Percentiles rank a stretch among this genome's conserved stretches.
phyloP scores from a whole-genome alignment of 345 rosid genomes.

The Dimocarpus longan region DNA sequence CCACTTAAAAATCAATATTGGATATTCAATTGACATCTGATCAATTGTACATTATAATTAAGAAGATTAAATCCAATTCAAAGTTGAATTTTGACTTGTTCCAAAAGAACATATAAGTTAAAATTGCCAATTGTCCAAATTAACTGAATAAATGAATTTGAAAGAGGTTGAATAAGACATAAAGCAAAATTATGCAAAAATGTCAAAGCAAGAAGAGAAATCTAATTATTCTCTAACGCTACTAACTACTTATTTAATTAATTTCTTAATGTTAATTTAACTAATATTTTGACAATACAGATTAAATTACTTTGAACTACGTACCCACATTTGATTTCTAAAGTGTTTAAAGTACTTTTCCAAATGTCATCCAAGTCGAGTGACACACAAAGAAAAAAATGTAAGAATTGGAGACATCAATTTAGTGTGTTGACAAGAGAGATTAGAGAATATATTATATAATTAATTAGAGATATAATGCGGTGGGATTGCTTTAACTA shows the following conservation, averaged over 20 bases:
- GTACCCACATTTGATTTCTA: neutral
- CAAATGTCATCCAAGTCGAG: constrained; percentile 4
- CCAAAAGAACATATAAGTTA: neutral
- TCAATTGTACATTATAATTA: too few species aligned
- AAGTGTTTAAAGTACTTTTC: neutral
- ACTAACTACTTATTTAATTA: neutral
- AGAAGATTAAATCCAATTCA: neutral
- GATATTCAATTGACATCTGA: too few species aligned
- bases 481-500: neutral
- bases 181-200: neutral
- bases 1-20: too few species aligned
- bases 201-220: neutral
- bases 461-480: neutral
- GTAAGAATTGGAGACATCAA: neutral
- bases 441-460: neutral
- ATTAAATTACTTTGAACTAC: neutral
- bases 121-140: neutral
- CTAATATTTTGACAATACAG: neutral
- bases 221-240: neutral
- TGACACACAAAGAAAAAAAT: neutral
- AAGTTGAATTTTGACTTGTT: neutral
- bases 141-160: neutral
- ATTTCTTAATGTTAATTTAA: neutral
- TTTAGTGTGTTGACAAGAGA: neutral
- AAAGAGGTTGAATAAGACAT: neutral